Base-by-base conservation (phyloP, 179 eudicot genomes). In the Carnegiea gigantea region DNA sequence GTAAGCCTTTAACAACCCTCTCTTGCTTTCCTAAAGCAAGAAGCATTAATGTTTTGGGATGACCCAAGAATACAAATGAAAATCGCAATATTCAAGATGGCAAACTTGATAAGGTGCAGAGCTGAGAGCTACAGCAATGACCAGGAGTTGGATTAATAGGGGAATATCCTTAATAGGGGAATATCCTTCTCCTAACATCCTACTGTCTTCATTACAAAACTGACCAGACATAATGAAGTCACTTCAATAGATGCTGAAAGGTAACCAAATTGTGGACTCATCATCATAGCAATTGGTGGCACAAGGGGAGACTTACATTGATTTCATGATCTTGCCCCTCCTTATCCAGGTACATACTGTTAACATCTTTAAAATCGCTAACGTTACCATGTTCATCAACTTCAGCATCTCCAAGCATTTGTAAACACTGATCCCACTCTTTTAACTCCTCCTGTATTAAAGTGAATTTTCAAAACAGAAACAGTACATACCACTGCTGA, bases 371-470 rank as follows among this genome's bases (percentile, higher is more conserved):
- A 14, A 86, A 75, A 85, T 90, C 90, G 65, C 87, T 88, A 75
- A 94, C 88, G 84, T 92, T 92, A 59, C 99, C 98, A 73, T 90
- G 85, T 77, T 94, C 97, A 87, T 96, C 98, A 78, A 92, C 92
- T 84, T 87, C 92, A 80, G 97, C 98, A 83, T 92, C 97, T 73
- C 99, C 98, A 53, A 96, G 99, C 96, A 92, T 92, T 86, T 88
- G 88, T 73, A 96, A 88, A 85, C 99, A 96, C 80, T 94, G 97
- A 78, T 96, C 97, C 98, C 98, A 96, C 84, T 94, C 99, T 88
- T 94, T 92, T 86, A 94, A 73, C 82, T 95, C 99, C 86, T 92
- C 99, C 99, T 95, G 74, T 9, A 62, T 59, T 24, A 46, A 2
- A 57, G 18, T 33, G 36, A 33, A 33, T 33, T 33, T 33, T 33